These are phyloP conservation scores for Aspergillus sp. DNA, from an alignment of 2,329 filamentous ascomycete species.

Conservation along the genomic window DNA sequence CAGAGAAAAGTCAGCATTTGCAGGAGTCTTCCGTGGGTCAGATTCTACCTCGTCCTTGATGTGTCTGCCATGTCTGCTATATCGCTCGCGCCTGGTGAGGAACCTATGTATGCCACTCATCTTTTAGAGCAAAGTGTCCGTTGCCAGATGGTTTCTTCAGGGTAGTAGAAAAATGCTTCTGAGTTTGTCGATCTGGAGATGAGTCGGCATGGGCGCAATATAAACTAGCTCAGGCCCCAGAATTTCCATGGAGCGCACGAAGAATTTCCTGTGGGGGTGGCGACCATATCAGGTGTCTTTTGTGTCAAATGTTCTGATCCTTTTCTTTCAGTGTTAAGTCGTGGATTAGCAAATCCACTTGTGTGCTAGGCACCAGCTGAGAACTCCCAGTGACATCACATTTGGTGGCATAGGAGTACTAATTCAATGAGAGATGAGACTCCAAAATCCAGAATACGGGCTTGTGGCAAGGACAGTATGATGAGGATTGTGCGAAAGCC, in stretches of 20 bases:
- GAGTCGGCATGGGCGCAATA: conserved; percentile 25
- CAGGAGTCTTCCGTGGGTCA: not conserved
- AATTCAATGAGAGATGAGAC: not conserved
- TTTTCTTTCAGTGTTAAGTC: not conserved
- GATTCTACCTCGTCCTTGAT: conserved; percentile 35
- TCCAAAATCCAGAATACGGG: not conserved
- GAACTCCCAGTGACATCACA: conserved; percentile 22
- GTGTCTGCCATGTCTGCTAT: conserved; percentile 28
- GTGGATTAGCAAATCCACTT: conserved; percentile 4
- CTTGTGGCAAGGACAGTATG: not conserved
- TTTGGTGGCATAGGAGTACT: conserved; percentile 1
- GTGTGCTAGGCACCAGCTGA: conserved; percentile 21
- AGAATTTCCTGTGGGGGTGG: conserved; percentile 9
- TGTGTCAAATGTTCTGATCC: conserved; percentile 2
- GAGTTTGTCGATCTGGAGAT: conserved; percentile 4
- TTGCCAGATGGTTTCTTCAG: not conserved
- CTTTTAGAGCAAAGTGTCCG: conserved; percentile 5
- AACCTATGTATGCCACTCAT: conserved; percentile 46
- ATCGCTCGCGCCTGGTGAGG: conserved; percentile 40
- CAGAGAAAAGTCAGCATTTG: not conserved
- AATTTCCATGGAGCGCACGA: conserved; percentile 22
- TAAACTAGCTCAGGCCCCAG: conserved; percentile 27
- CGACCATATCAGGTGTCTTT: conserved; percentile 26
- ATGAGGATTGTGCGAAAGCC: not conserved
- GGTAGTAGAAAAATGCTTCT: conserved; percentile 4